Evolutionary conservation across 495 filamentous ascomycete species (phyloP), one percentile per base, ranked within the genome.

Genomic region (Penicillium atrosanguineum): DNA sequence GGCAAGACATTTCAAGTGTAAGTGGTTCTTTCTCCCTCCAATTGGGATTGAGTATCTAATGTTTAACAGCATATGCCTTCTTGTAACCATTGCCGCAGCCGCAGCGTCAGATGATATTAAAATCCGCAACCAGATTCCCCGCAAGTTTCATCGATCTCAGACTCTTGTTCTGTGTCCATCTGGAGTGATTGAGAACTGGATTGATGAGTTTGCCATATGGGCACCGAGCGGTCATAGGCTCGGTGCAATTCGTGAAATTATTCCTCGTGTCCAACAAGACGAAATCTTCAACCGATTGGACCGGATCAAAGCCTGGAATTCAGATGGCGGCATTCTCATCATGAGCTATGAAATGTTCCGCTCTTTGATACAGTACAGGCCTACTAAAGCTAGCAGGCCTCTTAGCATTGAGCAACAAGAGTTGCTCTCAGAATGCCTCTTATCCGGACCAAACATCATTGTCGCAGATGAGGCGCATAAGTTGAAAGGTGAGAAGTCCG

Each of bases 1-100:
- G 92, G 92, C 14, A 97, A 97, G 69, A 96, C 93, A 0, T 88
- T 96, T 83, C 93, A 96, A 63, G 77, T 87, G 75, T 81, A 69
- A 72, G 81, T 83, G 21, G 7, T 14, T n/a, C 38, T 18, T 38
- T 16, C 7, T 26, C 4, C 2, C 23, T 41, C 11, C 31, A 1
- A 18, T 12, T 0, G 23, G 8, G 45, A 26, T 14, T 28, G 9
- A 20, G 20, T 41, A 8, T 21, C 49, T 62, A 23, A 57, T 25
- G 3, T 7, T 3, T 51, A 0, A 40, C 19, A 80, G 77, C 2
- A 90, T 97, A 55, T 86, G 90, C 0, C 69, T 97, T 36, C 77
- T 97, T 2, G 76, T 87, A 4, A 87, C 90, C 15, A 82, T 96
- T 50, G 75, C 84, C 7, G 75, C 85, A 53, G 81, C 90, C 2